A percentile compares a stretch with the other conserved stretches of the same genome.
Evolutionary conservation across 2,329 filamentous ascomycete species (phyloP).

Genomic region (Epichloe festucae): DNA sequence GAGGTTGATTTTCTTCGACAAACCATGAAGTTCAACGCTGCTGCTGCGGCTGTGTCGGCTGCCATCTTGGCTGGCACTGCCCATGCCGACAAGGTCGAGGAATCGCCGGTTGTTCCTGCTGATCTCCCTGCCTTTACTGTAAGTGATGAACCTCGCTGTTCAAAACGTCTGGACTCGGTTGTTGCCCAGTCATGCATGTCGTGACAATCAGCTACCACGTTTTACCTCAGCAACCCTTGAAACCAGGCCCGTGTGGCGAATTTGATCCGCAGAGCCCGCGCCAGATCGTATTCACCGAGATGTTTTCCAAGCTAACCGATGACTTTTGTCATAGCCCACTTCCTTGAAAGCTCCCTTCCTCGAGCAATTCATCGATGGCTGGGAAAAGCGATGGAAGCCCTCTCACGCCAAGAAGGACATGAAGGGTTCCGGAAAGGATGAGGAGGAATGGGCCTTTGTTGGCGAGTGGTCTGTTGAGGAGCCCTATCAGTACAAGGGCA

Average conservation of each 20-base stretch:
- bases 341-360: conserved; percentile 85
- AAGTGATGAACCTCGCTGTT: conserved; percentile 27
- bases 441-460: conserved; percentile 11
- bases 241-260: background rate
- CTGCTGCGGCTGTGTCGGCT: conserved; percentile 63
- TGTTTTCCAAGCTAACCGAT: conserved; percentile 11
- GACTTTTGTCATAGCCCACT: conserved; percentile 51
- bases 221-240: background rate
- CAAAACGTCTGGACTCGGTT: background rate
- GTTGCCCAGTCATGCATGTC: background rate
- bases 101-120: conserved; percentile 46
- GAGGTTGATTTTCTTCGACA: background rate
- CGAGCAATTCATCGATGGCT: conserved; percentile 96
- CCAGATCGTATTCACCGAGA: background rate
- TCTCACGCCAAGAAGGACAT: conserved; percentile 93
- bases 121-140: conserved; percentile 80
- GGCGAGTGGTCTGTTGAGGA: conserved; percentile 89
- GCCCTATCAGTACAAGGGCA: conserved; percentile 78
- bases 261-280: background rate
- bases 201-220: background rate
- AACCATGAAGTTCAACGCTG: conserved; percentile 75
- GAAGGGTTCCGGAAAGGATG: conserved; percentile 56
- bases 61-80: conserved; percentile 58
- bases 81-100: conserved; percentile 54
- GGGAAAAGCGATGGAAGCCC: conserved; percentile 85